Conservation (phyloP, 345 rosid species). For the Heritiera fomes region DNA sequence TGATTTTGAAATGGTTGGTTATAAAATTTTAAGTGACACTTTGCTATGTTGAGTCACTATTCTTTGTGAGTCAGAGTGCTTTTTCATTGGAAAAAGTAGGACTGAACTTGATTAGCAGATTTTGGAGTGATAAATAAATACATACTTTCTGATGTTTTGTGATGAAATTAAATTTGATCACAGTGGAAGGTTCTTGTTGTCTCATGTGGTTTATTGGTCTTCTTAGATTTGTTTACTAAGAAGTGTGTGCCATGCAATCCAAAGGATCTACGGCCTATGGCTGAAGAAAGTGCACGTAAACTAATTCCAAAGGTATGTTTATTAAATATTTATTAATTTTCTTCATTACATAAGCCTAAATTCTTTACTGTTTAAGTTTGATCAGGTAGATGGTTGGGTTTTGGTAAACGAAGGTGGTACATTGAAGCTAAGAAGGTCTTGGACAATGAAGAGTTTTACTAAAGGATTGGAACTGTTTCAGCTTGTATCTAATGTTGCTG, state of each 20-base stretch:
- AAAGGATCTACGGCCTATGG: constrained; percentile 80
- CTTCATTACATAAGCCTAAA: background rate
- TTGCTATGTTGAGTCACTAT: background rate
- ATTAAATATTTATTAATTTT: background rate
- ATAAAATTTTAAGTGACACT: background rate
- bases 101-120: too few species aligned
- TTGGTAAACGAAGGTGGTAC: constrained; percentile 66
- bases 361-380: constrained; percentile 10
- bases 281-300: constrained; percentile 62
- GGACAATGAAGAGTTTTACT: constrained; percentile 74
- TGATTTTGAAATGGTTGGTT: background rate
- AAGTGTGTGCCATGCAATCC: constrained; percentile 86
- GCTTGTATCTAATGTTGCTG: constrained; percentile 75
- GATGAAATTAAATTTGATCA: background rate
- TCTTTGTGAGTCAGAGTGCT: background rate
- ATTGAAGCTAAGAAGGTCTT: constrained; percentile 68
- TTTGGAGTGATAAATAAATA: too few species aligned
- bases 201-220: background rate
- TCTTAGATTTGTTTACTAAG: constrained; percentile 65
- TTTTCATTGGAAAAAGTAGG: background rate
- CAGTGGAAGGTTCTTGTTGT: background rate
- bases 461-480: constrained; percentile 84
- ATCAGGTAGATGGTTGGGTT: constrained; percentile 79
- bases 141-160: background rate
- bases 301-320: constrained; percentile 56